These are phyloP conservation scores for Eutypa lata DNA, from an alignment of 2,329 filamentous ascomycete species.

Conservation along the genomic window DNA sequence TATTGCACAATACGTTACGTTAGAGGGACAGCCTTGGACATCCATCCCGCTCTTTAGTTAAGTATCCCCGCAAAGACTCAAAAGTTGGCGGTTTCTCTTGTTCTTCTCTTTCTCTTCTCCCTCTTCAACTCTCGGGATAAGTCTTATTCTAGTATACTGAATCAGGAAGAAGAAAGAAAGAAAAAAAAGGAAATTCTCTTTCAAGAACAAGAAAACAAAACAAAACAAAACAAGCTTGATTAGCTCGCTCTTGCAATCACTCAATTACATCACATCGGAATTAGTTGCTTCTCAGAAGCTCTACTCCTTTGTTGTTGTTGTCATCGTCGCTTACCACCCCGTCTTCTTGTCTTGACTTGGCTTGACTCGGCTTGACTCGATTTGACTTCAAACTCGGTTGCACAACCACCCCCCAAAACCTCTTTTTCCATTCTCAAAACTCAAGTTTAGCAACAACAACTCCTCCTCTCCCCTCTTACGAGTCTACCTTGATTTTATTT, in stretches of 20 bases:
- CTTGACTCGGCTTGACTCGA: not conserved
- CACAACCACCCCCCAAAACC: slow-evolving; percentile 5
- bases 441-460: slow-evolving; percentile 7
- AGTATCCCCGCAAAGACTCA: slow-evolving; percentile 13
- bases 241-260: slow-evolving; percentile 20
- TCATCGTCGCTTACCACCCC: too few relatives aligned
- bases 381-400: too few relatives aligned
- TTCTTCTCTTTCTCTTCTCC: slow-evolving; percentile 7
- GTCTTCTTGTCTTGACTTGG: slow-evolving; percentile 2
- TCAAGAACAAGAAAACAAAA: slow-evolving; percentile 12
- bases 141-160: too few relatives aligned
- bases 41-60: slow-evolving; percentile 8
- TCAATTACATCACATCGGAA: slow-evolving; percentile 15
- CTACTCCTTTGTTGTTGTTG: slow-evolving; percentile 14
- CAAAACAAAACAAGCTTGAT: slow-evolving; percentile 7
- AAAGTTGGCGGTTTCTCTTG: slow-evolving; percentile 10
- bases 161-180: too few relatives aligned
- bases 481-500: slow-evolving; percentile 10
- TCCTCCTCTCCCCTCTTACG: too few relatives aligned
- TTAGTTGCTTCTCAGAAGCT: slow-evolving; percentile 13
- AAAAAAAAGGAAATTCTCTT: too few relatives aligned
- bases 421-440: not conserved
- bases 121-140: slow-evolving; percentile 11
- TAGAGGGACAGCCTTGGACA: not conserved
- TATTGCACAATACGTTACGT: slow-evolving; percentile 15